These are phyloP conservation scores for Arthrobotrys conoides DNA, from an alignment of 2,329 filamentous ascomycete genomes.

Conservation along the genomic window DNA sequence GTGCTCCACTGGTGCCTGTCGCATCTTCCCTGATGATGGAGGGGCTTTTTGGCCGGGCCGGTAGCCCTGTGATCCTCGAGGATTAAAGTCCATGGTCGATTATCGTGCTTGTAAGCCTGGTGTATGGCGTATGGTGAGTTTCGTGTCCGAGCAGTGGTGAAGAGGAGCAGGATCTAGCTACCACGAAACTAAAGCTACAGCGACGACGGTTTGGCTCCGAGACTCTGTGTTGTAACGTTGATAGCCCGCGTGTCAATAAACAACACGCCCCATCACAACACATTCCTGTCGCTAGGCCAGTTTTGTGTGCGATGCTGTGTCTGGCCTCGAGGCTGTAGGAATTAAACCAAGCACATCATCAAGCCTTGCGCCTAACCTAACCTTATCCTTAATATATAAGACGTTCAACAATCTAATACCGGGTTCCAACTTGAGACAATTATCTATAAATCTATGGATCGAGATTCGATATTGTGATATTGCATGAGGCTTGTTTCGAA, in stretches of 20 bases:
- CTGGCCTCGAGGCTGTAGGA: too few species aligned
- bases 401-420: too few species aligned
- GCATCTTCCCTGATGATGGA: slow-evolving; percentile 50
- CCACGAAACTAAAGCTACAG: neutral
- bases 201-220: too few species aligned
- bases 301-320: slow-evolving; percentile 53
- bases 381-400: too few species aligned
- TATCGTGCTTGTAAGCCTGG: neutral
- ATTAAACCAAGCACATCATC: slow-evolving; percentile 54
- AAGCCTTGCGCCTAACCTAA: too few species aligned
- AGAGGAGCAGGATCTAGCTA: slow-evolving; percentile 3
- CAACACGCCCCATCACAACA: slow-evolving; percentile 33
- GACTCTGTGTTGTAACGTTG: slow-evolving; percentile 23
- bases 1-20: slow-evolving; percentile 42
- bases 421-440: too few species aligned
- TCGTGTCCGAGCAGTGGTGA: neutral
- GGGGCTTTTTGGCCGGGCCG: slow-evolving; percentile 54
- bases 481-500: too few species aligned
- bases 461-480: too few species aligned
- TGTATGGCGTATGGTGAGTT: neutral
- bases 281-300: slow-evolving; percentile 53
- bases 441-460: too few species aligned
- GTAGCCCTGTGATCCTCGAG: slow-evolving; percentile 53
- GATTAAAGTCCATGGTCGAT: slow-evolving; percentile 58
- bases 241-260: slow-evolving; percentile 19